Conservation (phyloP, 1,284 basidiomycete species). For the Inonotus obliquus region DNA sequence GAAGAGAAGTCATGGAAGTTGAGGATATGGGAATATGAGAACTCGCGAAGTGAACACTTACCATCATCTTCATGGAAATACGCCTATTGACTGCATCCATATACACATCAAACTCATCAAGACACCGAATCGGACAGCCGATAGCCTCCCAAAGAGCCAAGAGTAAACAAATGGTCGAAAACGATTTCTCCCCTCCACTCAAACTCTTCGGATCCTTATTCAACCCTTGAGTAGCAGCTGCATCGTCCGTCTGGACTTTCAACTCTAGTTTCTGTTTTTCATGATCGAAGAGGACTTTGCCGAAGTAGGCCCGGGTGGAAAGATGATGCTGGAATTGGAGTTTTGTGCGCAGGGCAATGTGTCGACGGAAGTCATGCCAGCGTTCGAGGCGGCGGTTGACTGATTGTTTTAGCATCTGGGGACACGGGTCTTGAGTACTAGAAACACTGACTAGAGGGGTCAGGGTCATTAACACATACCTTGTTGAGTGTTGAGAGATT, state of each 20-base stretch:
- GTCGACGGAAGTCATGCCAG: constrained; percentile 86
- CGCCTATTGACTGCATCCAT: constrained; percentile 93
- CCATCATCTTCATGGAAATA: constrained; percentile 91
- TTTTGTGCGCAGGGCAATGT: constrained; percentile 84
- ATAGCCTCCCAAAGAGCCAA: constrained; percentile 95
- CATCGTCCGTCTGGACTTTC: constrained; percentile 78
- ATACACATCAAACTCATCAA: constrained; percentile 94
- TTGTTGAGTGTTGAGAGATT: constrained; percentile 61
- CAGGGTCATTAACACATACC: no score
- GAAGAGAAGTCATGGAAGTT: no score
- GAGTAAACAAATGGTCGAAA: constrained; percentile 92
- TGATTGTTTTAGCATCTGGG: constrained; percentile 59
- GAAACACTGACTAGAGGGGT: no score
- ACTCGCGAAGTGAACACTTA: no score
- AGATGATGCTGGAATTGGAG: constrained; percentile 81
- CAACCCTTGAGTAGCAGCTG: constrained; percentile 52
- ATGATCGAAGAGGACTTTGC: constrained; percentile 86
- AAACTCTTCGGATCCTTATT: constrained; percentile 82
- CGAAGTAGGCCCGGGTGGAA: constrained; percentile 80
- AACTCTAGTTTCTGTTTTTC: constrained; percentile 59
- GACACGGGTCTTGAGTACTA: not conserved
- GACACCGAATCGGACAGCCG: constrained; percentile 88
- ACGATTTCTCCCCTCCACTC: constrained; percentile 95
- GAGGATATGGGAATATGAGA: not conserved
- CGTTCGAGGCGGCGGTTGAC: constrained; percentile 59